phyloP scores from a whole-genome alignment of 2,329 filamentous ascomycete genomes.

The Bipolaris oryzae region DNA sequence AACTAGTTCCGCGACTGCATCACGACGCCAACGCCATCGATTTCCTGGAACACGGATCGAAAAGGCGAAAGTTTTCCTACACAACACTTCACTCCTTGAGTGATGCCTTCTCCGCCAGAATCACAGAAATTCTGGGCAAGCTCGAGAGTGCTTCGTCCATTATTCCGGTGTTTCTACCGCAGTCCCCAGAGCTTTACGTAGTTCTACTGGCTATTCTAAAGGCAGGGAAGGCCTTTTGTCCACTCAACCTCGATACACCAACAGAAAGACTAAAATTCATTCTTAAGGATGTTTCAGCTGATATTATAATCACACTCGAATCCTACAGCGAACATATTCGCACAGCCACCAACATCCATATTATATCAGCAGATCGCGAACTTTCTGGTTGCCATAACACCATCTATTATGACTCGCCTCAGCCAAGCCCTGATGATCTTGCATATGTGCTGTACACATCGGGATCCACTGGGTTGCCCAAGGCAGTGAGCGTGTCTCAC shows the following conservation, averaged over 20 bases:
- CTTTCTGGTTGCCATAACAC: slow-evolving; percentile 34
- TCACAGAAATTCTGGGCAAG: slow-evolving; percentile 26
- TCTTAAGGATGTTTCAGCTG: slow-evolving; percentile 73
- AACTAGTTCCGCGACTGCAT: slow-evolving; percentile 62
- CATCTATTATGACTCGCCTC: neutral
- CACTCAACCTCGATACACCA: slow-evolving; percentile 78
- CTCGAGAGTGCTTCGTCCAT: slow-evolving; percentile 53
- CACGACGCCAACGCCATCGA: slow-evolving; percentile 63
- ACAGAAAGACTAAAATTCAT: slow-evolving; percentile 80
- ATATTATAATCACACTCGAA: slow-evolving; percentile 68
- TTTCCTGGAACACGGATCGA: slow-evolving; percentile 60
- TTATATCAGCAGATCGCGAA: slow-evolving; percentile 53
- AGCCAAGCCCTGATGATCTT: slow-evolving; percentile 50
- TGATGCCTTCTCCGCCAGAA: slow-evolving; percentile 58
- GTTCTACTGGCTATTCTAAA: slow-evolving; percentile 78
- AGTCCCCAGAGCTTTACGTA: slow-evolving; percentile 78
- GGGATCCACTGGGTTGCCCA: slow-evolving; percentile 85
- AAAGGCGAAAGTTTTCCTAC: slow-evolving; percentile 63
- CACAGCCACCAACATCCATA: slow-evolving; percentile 40
- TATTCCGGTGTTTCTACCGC: slow-evolving; percentile 77
- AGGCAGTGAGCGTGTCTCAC: slow-evolving; percentile 85
- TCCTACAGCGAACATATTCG: slow-evolving; percentile 52
- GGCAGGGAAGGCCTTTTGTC: slow-evolving; percentile 84
- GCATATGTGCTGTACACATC: slow-evolving; percentile 96
- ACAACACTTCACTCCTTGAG: slow-evolving; percentile 65